A percentile compares a stretch with the other conserved stretches of the same genome.
These are phyloP conservation scores for Tolypocladium capitatum DNA, from an alignment of 2,329 filamentous ascomycete genomes.

Conservation along the genomic window DNA sequence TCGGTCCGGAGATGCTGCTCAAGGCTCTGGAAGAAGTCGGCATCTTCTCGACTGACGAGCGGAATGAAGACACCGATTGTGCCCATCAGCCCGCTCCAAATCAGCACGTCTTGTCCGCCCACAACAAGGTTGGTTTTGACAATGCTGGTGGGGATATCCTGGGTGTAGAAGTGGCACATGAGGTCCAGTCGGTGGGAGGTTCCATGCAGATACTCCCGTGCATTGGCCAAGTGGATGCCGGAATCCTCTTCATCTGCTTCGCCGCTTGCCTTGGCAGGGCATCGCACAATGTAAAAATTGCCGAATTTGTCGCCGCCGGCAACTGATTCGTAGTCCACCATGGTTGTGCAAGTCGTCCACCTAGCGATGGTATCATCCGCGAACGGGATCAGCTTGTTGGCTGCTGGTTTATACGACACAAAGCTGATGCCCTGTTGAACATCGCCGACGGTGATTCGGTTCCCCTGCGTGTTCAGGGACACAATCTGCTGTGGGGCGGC, in stretches of 20 bases:
- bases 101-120: constrained; percentile 77
- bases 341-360: constrained; percentile 81
- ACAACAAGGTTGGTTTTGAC: constrained; percentile 82
- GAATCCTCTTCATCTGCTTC: constrained; percentile 87
- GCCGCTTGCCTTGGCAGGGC: constrained; percentile 71
- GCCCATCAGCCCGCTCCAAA: constrained; percentile 91
- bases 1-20: constrained; percentile 79
- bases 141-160: constrained; percentile 85
- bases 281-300: constrained; percentile 86
- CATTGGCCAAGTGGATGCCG: constrained; percentile 81
- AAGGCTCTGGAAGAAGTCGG: constrained; percentile 93
- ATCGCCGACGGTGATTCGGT: constrained; percentile 82
- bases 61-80: constrained; percentile 89
- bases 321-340: constrained; percentile 95
- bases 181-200: constrained; percentile 73
- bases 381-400: constrained; percentile 87
- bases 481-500: constrained; percentile 75
- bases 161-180: constrained; percentile 78
- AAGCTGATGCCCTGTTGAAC: constrained; percentile 85
- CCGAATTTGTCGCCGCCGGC: constrained; percentile 97
- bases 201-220: constrained; percentile 80
- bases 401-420: constrained; percentile 83
- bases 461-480: constrained; percentile 78
- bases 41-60: constrained; percentile 81
- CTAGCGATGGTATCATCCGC: constrained; percentile 79